Evolutionary conservation across 1,284 basidiomycete species (phyloP).

Genomic region (Coriolopsis trogii): DNA sequence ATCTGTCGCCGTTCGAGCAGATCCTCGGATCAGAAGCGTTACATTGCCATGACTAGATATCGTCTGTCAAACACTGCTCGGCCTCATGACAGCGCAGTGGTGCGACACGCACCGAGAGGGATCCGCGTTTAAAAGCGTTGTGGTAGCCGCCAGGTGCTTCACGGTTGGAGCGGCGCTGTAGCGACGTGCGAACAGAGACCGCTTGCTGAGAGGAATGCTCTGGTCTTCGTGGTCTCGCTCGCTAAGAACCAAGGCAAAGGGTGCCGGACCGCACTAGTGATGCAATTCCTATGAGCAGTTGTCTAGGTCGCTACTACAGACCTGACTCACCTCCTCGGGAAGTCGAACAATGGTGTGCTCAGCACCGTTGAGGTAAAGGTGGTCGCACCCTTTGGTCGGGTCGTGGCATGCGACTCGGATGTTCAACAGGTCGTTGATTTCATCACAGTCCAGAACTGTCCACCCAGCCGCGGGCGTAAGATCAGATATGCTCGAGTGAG

Average conservation of each 20-base stretch:
- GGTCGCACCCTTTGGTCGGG: constrained; percentile 41
- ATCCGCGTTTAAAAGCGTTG: constrained; percentile 41
- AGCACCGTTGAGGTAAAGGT: constrained; percentile 47
- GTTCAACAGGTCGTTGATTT: constrained; percentile 40
- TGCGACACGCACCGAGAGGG: constrained; percentile 29
- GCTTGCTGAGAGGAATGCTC: constrained; percentile 38
- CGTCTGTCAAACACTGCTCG: neutral
- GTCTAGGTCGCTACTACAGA: neutral
- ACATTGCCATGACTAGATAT: neutral
- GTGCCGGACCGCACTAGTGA: constrained; percentile 46
- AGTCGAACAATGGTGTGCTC: constrained; percentile 52
- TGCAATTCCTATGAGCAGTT: neutral
- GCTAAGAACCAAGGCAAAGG: constrained; percentile 50
- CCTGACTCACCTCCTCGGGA: constrained; percentile 29
- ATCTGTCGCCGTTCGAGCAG: too few relatives aligned
- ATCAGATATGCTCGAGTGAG: constrained; percentile 47
- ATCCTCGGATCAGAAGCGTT: too few relatives aligned
- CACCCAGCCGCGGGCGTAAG: constrained; percentile 55
- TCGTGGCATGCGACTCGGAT: constrained; percentile 49
- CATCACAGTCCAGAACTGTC: constrained; percentile 48
- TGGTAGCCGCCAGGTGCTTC: constrained; percentile 44
- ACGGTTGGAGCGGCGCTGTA: constrained; percentile 39
- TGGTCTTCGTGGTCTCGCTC: constrained; percentile 44
- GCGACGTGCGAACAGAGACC: constrained; percentile 33
- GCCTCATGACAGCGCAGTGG: neutral